These are phyloP conservation scores for Gossypium schwendimanii DNA, from an alignment of 441 rosid species.

Conservation along the genomic window DNA sequence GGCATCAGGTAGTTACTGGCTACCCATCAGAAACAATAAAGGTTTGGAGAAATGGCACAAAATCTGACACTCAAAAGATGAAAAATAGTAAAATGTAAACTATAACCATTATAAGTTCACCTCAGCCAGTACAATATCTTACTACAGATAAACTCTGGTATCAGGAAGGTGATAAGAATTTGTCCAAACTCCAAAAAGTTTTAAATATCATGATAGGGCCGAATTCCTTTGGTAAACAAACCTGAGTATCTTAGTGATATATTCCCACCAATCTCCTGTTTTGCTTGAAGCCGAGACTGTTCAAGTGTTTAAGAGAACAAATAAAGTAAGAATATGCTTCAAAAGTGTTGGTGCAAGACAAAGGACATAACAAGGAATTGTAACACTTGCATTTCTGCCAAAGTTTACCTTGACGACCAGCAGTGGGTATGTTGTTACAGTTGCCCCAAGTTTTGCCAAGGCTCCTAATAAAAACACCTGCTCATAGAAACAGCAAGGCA, in stretches of 20 bases:
- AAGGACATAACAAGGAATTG: neutral
- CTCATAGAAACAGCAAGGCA: slow-evolving; percentile 2
- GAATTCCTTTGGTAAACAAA: slow-evolving; percentile 19
- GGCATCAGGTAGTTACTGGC: neutral
- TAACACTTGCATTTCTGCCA: neutral
- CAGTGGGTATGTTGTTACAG: slow-evolving; percentile 56
- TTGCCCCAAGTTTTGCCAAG: slow-evolving; percentile 67
- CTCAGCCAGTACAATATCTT: neutral
- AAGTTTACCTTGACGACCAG: slow-evolving; percentile 63
- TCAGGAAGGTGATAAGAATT: neutral
- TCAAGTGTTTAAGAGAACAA: slow-evolving; percentile 15
- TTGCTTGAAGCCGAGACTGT: slow-evolving; percentile 76
- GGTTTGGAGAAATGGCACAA: neutral
- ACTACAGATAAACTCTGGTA: neutral
- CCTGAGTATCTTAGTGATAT: slow-evolving; percentile 57
- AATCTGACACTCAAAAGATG: neutral
- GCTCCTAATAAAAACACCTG: slow-evolving; percentile 63
- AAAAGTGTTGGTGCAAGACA: slow-evolving; percentile 5
- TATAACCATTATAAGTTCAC: neutral
- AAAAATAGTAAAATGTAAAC: neutral
- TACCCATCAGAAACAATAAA: neutral
- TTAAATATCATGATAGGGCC: neutral
- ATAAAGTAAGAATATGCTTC: slow-evolving; percentile 8
- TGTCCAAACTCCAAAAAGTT: neutral
- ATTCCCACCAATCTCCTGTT: slow-evolving; percentile 65